Evolutionary conservation across 1,139 yeast species (phyloP), one percentile per base, ranked within the genome.

Genomic region (Casaregolazyma lundiana): DNA sequence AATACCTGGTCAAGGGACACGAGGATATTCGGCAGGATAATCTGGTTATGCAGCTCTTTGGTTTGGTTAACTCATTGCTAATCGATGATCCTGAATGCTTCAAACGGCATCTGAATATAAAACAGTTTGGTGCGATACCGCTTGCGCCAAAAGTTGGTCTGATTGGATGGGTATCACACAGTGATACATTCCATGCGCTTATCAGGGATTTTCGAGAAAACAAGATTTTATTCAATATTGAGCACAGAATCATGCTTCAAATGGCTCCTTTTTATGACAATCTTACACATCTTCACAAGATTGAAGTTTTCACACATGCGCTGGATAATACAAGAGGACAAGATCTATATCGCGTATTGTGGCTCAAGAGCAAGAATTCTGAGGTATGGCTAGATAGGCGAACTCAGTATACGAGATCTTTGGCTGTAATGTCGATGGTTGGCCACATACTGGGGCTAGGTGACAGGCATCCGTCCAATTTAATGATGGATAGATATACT

Each of bases 341-440:
- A 66, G 99, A 94, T 67, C 72, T 94, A 56, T 92, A 92, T 67
- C 85, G 94, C 57, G 97, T 94, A 2, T 71, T 94, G 56, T 94
- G 99, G 99, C 75, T 92, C 55, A 92, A 92, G 68, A 87, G 96
- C 41, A 81, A 92, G 58, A 88, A 97, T 0, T 89, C 97, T 0
- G 99, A 94, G 65, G 88, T 97, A 0, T 94, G 99, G 99, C 72
- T 94, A 35, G 97, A 94, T 62, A 79, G 99, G 58, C 81, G 99
- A 63, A 90, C 97, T 0, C 90, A 96, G 2, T 94, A 92, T 61
- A 92, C 97, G 0, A 74, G 98, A 51, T 92, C 98, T 0, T 72
- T 94, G 54, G 98, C 98, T 0, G 97, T 89, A 3, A 94, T 92
- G 97, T 90, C 97, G 0, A 92, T 92, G 97, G 96, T 85, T 39